Evolutionary conservation across 805 yeast genomes (phyloP).

Genomic region (Blastobotrys robertii): DNA sequence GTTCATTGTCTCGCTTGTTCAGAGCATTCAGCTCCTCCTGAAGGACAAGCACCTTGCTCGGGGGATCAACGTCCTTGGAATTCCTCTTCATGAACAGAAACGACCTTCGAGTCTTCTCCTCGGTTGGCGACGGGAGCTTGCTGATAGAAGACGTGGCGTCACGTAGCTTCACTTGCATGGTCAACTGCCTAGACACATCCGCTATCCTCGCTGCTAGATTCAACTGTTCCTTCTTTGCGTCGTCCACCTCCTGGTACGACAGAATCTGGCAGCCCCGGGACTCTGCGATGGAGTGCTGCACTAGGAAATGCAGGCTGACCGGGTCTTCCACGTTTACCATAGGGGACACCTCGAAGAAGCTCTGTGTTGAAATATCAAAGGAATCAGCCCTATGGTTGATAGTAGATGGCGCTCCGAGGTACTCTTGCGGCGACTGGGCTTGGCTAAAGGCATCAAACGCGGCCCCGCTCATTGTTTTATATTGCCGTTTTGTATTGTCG

Average conservation of each 20-base stretch:
- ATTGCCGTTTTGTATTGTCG: not conserved
- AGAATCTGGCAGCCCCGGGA: slow-evolving; percentile 17
- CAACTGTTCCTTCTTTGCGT: slow-evolving; percentile 14
- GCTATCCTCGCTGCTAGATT: slow-evolving; percentile 8
- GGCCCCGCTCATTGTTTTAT: not conserved
- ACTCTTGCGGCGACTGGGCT: slow-evolving; percentile 14
- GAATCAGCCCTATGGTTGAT: not conserved
- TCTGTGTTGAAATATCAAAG: slow-evolving; percentile 7
- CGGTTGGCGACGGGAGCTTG: slow-evolving; percentile 9
- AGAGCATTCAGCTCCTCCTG: slow-evolving; percentile 11
- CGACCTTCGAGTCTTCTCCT: no score
- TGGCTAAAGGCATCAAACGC: slow-evolving; percentile 12
- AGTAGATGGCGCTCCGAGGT: slow-evolving; percentile 15
- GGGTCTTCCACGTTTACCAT: slow-evolving; percentile 17
- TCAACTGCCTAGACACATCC: slow-evolving; percentile 14
- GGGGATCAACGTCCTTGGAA: slow-evolving; percentile 11
- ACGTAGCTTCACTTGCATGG: slow-evolving; percentile 18
- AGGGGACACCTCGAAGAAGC: slow-evolving; percentile 19
- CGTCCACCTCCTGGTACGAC: slow-evolving; percentile 20
- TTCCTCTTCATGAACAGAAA: slow-evolving; percentile 14
- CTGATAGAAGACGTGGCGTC: slow-evolving; percentile 20
- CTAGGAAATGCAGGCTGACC: slow-evolving; percentile 19
- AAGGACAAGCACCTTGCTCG: slow-evolving; percentile 8
- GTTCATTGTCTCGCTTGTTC: slow-evolving; percentile 7
- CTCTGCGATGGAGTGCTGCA: slow-evolving; percentile 20